These are phyloP conservation scores for Diaporthe ampelina DNA, from an alignment of 2,329 filamentous ascomycete species.

Conservation along the genomic window DNA sequence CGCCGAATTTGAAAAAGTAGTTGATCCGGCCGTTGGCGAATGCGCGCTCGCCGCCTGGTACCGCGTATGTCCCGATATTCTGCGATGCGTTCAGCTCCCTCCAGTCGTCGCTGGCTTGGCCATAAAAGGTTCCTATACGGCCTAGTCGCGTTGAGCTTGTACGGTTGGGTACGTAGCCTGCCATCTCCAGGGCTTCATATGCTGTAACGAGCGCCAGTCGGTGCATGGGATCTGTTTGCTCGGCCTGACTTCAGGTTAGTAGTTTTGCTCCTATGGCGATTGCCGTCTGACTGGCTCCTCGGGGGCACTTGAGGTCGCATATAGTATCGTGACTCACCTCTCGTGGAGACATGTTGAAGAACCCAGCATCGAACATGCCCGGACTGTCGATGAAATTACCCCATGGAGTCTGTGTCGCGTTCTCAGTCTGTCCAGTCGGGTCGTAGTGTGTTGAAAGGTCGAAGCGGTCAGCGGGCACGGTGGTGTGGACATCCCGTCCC, in stretches of 20 bases:
- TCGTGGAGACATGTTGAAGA: constrained; percentile 16
- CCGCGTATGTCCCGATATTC: constrained; percentile 42
- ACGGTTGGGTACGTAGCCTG: constrained; percentile 54
- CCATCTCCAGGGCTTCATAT: constrained; percentile 52
- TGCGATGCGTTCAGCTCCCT: constrained; percentile 71
- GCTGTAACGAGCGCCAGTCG: constrained; percentile 14
- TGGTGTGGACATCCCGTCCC: constrained; percentile 80
- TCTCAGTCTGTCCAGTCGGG: constrained; percentile 54
- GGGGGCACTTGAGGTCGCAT: no score
- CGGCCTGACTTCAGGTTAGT: constrained; percentile 61
- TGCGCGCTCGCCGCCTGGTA: constrained; percentile 47
- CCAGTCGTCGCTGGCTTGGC: constrained; percentile 57
- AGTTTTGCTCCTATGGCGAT: background rate
- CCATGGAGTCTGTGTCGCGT: constrained; percentile 53
- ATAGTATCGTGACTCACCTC: constrained; percentile 2
- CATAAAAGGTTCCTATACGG: constrained; percentile 75
- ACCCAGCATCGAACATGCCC: background rate
- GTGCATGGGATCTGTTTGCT: constrained; percentile 32
- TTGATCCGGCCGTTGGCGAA: constrained; percentile 52
- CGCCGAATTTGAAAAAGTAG: constrained; percentile 53
- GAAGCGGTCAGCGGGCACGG: constrained; percentile 9
- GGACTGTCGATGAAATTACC: constrained; percentile 61
- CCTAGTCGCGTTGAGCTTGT: constrained; percentile 40
- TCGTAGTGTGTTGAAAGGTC: constrained; percentile 76
- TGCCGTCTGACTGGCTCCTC: no score